These are phyloP conservation scores for Aleurites moluccanus DNA, from an alignment of 441 rosid genomes.

Conservation along the genomic window DNA sequence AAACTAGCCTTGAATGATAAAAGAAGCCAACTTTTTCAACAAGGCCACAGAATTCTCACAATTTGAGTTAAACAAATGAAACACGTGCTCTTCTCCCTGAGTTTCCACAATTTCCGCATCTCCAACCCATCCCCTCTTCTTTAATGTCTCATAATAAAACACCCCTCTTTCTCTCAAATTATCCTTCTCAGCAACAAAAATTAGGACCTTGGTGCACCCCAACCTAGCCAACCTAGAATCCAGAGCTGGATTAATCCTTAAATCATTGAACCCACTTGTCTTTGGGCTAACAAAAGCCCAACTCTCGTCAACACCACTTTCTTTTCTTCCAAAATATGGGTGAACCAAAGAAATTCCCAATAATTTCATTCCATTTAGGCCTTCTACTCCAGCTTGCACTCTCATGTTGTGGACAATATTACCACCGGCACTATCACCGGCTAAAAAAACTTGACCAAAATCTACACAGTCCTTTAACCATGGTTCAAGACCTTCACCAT, in stretches of 20 bases:
- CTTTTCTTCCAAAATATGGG: constrained; percentile 44
- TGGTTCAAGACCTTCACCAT: constrained; percentile 29
- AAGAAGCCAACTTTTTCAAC: constrained; percentile 6
- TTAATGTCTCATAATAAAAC: constrained; percentile 30
- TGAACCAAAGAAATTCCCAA: constrained; percentile 37
- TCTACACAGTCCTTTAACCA: constrained; percentile 41
- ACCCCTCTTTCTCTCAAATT: constrained; percentile 31
- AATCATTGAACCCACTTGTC: constrained; percentile 39
- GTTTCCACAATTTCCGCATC: constrained; percentile 25
- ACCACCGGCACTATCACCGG: constrained; percentile 45
- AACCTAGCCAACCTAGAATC: constrained; percentile 28
- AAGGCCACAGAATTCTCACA: constrained; percentile 32
- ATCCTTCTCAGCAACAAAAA: constrained; percentile 40
- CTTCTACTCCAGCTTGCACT: too few relatives aligned
- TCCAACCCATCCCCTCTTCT: constrained; percentile 35
- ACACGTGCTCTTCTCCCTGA: constrained; percentile 36
- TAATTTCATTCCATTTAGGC: too few relatives aligned
- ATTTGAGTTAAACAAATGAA: constrained; percentile 26
- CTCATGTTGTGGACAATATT: constrained; percentile 39
- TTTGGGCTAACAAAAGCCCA: constrained; percentile 35
- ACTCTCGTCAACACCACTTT: constrained; percentile 41
- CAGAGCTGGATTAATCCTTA: constrained; percentile 30
- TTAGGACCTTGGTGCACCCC: constrained; percentile 27
- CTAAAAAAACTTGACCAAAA: constrained; percentile 25
- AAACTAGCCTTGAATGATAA: too few relatives aligned